Percentiles rank a stretch among this genome's conserved stretches.
These are phyloP conservation scores for Conticribra guillardii DNA, from an alignment of 108 stramenopile genomes.

Conservation along the genomic window DNA sequence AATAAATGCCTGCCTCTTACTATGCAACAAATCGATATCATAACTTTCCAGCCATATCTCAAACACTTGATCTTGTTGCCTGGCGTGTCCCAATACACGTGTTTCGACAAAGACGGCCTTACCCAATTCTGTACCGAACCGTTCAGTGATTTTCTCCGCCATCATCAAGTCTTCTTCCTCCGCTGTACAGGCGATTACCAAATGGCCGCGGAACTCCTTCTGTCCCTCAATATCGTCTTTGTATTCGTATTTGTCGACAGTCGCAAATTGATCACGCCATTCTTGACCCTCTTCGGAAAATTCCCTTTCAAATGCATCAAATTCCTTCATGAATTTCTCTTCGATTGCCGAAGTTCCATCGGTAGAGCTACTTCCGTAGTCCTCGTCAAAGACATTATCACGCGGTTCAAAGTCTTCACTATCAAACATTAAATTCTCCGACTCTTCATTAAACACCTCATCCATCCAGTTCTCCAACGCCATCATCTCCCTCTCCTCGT, in stretches of 20 bases:
- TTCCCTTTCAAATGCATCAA: constrained; percentile 65
- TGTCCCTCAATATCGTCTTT: constrained; percentile 73
- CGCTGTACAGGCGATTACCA: constrained; percentile 77
- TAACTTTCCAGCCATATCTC: constrained; percentile 90
- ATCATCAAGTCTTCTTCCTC: constrained; percentile 67
- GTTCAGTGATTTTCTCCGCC: constrained; percentile 76
- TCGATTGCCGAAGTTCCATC: constrained; percentile 65
- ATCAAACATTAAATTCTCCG: constrained; percentile 82
- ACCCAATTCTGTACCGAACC: constrained; percentile 77
- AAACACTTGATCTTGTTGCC: constrained; percentile 78
- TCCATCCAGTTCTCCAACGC: constrained; percentile 86
- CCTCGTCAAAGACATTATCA: constrained; percentile 78
- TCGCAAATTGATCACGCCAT: constrained; percentile 53
- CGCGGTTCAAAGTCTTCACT: constrained; percentile 78
- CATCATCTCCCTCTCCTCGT: constrained; percentile 86
- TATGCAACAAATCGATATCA: constrained; percentile 83
- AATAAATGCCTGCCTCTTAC: constrained; percentile 63
- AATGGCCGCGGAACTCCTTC: constrained; percentile 78
- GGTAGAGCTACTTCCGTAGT: constrained; percentile 65
- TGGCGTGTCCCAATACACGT: constrained; percentile 74
- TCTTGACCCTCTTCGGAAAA: constrained; percentile 60
- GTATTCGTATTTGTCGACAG: constrained; percentile 55
- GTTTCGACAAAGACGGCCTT: constrained; percentile 85
- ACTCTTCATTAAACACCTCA: constrained; percentile 87
- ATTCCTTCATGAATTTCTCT: constrained; percentile 65